Evolutionary conservation across 2,329 filamentous ascomycete species (phyloP).

Genomic region (Bipolaris cookei): DNA sequence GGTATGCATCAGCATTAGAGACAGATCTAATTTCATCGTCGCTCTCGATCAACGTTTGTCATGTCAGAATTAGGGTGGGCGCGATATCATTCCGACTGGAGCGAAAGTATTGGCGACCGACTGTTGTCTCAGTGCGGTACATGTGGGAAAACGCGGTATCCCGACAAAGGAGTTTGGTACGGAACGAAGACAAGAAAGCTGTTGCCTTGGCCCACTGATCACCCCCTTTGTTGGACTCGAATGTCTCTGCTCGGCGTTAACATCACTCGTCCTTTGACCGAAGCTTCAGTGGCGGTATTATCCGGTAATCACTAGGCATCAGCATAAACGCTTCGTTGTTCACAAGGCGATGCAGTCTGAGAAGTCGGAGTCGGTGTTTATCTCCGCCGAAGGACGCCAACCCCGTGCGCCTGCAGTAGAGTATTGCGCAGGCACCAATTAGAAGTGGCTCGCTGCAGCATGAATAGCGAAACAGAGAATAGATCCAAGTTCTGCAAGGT

Average conservation of each 20-base stretch:
- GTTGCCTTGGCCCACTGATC: neutral
- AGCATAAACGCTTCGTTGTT: neutral
- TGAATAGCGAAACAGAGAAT: neutral
- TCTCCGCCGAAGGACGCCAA: neutral
- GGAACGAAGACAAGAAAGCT: neutral
- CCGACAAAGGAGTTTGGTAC: neutral
- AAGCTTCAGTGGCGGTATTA: neutral
- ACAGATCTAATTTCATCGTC: neutral
- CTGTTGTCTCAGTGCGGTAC: neutral
- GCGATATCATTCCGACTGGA: neutral
- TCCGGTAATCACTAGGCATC: slow-evolving; percentile 4
- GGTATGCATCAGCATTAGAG: neutral
- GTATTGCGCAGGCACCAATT: neutral
- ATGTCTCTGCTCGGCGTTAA: slow-evolving; percentile 3
- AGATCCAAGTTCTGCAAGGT: neutral
- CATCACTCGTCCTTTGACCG: neutral
- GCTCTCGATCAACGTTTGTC: neutral
- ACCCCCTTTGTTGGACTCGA: slow-evolving; percentile 2
- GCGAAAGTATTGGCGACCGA: no score
- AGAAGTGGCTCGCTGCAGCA: neutral
- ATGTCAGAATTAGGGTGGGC: slow-evolving; percentile 1
- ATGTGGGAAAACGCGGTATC: neutral
- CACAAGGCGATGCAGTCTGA: neutral
- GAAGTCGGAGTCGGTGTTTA: neutral
- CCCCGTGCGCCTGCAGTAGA: neutral